These are phyloP conservation scores for Colletotrichum sp. DNA, from an alignment of 2,329 filamentous ascomycete genomes.

Conservation along the genomic window DNA sequence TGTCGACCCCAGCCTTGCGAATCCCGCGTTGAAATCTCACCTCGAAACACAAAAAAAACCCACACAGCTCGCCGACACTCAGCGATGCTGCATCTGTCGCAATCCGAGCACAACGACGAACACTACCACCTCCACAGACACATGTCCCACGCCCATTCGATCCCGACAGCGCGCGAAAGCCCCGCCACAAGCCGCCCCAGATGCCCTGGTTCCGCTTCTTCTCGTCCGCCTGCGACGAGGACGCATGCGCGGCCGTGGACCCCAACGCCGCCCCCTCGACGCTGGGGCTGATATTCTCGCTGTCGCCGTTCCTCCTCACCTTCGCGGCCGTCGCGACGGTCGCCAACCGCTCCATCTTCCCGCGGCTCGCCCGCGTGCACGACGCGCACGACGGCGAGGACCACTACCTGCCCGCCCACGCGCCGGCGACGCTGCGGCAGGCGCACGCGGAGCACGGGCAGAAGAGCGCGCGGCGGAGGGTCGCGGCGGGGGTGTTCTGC, in stretches of 20 bases:
- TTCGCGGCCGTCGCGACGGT: constrained; percentile 68
- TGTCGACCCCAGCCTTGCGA: constrained; percentile 1
- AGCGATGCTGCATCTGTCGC: background rate
- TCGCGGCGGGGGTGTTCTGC: constrained; percentile 72
- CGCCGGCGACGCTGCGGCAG: constrained; percentile 63
- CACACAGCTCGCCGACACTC: background rate
- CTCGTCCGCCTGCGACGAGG: constrained; percentile 57
- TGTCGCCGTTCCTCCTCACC: constrained; percentile 74
- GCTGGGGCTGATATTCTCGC: constrained; percentile 58
- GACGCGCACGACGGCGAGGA: constrained; percentile 60
- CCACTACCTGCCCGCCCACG: constrained; percentile 65
- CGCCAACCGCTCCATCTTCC: constrained; percentile 73
- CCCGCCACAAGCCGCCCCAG: constrained; percentile 4
- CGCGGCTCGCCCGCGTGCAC: constrained; percentile 66
- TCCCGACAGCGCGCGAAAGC: background rate
- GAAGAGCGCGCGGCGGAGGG: constrained; percentile 53
- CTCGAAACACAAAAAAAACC: background rate
- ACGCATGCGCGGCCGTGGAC: constrained; percentile 56
- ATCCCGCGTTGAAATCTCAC: background rate
- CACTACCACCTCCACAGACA: background rate
- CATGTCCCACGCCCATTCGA: background rate
- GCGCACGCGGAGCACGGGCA: constrained; percentile 63
- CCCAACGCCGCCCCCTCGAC: constrained; percentile 39
- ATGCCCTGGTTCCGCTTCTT: constrained; percentile 28
- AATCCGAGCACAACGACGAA: background rate